Evolutionary conservation across 1,284 basidiomycete species (phyloP).

Genomic region (Cutaneotrichosporon dermatis): DNA sequence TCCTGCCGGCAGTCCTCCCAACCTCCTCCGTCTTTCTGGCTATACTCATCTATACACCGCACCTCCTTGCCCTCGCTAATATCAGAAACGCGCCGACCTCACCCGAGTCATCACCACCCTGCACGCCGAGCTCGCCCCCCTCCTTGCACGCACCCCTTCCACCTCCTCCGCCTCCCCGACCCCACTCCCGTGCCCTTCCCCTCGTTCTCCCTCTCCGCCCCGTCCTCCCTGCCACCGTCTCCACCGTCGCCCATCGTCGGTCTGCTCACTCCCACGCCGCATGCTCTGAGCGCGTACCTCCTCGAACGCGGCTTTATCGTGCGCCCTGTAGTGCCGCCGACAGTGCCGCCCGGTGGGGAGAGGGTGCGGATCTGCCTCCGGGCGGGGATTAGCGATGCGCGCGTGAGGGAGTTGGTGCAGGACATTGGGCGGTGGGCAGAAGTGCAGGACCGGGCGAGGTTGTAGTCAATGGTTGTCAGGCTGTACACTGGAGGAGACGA

Average conservation of each 20-base stretch:
- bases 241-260: conserved; percentile 70
- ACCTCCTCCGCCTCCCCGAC: conserved; percentile 29
- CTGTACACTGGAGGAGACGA: no score
- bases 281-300: conserved; percentile 41
- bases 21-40: no score
- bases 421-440: conserved; percentile 35
- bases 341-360: conserved; percentile 45
- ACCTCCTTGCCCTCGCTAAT: background rate
- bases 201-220: background rate
- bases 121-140: conserved; percentile 22
- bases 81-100: conserved; percentile 2
- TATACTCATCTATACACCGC: no score
- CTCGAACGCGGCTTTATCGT: conserved; percentile 41
- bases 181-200: conserved; percentile 26
- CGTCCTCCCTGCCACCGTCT: conserved; percentile 16
- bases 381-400: conserved; percentile 32
- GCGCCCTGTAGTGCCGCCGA: conserved; percentile 46
- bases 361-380: conserved; percentile 44
- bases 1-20: no score
- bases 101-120: conserved; percentile 12
- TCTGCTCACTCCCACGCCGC: conserved; percentile 69
- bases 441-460: background rate
- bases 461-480: background rate
- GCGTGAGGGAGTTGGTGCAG: conserved; percentile 27
- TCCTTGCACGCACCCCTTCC: conserved; percentile 26